These are phyloP conservation scores for Calonectria fujianensis DNA, from an alignment of 2,329 filamentous ascomycete genomes.

Conservation along the genomic window DNA sequence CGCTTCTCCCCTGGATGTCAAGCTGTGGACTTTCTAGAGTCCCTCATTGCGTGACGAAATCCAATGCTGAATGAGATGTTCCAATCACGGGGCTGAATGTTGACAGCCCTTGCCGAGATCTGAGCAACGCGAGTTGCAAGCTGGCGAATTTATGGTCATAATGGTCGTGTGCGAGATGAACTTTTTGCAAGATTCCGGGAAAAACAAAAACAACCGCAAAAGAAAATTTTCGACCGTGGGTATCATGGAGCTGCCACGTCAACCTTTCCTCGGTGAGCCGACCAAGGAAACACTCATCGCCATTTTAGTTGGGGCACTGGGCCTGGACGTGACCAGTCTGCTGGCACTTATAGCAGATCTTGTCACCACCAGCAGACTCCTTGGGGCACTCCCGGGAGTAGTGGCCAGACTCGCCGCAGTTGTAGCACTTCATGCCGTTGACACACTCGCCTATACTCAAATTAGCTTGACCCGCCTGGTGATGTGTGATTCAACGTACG, in stretches of 20 bases:
- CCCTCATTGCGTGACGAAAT: slow-evolving; percentile 55
- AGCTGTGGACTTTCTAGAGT: slow-evolving; percentile 52
- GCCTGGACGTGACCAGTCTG: slow-evolving; percentile 92
- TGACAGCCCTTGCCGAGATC: slow-evolving; percentile 52
- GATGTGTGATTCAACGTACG: slow-evolving; percentile 71
- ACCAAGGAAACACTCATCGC: slow-evolving; percentile 52
- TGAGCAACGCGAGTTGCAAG: slow-evolving; percentile 56
- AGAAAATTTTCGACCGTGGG: slow-evolving; percentile 61
- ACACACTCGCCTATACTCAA: slow-evolving; percentile 85
- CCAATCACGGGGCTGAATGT: slow-evolving; percentile 53
- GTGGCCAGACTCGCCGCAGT: slow-evolving; percentile 96
- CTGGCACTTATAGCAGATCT: slow-evolving; percentile 98
- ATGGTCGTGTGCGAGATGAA: slow-evolving; percentile 57
- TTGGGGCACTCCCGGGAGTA: slow-evolving; percentile 97
- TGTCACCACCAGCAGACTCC: slow-evolving; percentile 89
- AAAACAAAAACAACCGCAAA: slow-evolving; percentile 53
- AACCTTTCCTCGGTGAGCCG: slow-evolving; percentile 55
- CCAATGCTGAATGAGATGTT: slow-evolving; percentile 57
- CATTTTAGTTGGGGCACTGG: slow-evolving; percentile 85
- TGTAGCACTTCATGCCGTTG: slow-evolving; percentile 99
- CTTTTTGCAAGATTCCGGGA: slow-evolving; percentile 55
- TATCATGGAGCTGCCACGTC: slow-evolving; percentile 66
- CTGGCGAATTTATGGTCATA: slow-evolving; percentile 57
- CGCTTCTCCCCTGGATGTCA: slow-evolving; percentile 53
- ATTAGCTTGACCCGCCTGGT: slow-evolving; percentile 44